Evolutionary conservation across 441 rosid species (phyloP), one percentile per base, ranked within the genome.

Genomic region (Pelargonium fulgidum): DNA sequence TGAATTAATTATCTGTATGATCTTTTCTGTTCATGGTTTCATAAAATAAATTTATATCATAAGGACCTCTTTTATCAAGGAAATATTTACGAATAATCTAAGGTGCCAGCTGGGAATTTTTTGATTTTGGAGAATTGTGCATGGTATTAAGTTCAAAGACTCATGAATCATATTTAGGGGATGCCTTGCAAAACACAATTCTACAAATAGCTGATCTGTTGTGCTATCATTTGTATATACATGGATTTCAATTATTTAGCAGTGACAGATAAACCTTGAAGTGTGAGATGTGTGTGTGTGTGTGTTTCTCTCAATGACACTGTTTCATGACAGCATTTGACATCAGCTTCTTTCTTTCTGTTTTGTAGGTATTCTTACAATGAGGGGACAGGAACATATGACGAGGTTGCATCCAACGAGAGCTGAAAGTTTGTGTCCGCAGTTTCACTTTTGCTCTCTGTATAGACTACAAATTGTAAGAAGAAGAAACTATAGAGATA

Each of bases 361-460:
- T 20, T 11, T 0, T 58, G 14, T 1, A 87, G 92, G 88, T 87
- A 82, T 62, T 80, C 82, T 13, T 87, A 68, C 71, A 87, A 84
- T 0, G 86, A 84, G 80, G 83, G 76, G 71, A 84, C 83, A 3
- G 86, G 85, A 39, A 52, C 74, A 5, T 87, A 84, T 11, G 81
- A 84, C 54, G 85, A 81, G 70, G 73, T 85, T 44, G 67, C 73
- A 17, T 47, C 83, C 20, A 54, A 10, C 42, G 74, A 54, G 17
- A 79, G 61, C 69, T 77, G 70, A 81, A 29, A 58, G 19, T 24
- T 44, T 3, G 10, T 1, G 42, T 62, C 61, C 42, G 59, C 26
- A 4, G 56, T 56, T 26, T 22, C 56, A 17, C 54, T 54, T 62
- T 24, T 41, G 67, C 42, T 56, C 47, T 64, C 47, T 77, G 76